Conservation (phyloP, 768 basidiomycete species). For the Lentinula edodes region DNA sequence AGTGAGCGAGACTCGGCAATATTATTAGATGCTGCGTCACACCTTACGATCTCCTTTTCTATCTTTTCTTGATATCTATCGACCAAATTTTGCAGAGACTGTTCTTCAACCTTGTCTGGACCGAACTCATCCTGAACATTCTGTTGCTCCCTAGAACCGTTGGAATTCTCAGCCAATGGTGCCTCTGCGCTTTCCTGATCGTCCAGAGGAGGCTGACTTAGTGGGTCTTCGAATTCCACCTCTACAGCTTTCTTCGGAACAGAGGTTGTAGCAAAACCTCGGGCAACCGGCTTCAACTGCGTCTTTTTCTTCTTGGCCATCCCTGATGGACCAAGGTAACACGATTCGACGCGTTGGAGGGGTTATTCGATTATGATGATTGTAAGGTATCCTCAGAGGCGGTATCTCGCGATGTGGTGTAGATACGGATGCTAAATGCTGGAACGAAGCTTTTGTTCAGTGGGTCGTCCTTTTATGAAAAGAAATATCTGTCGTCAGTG, state of each 20-base stretch:
- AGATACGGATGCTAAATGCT: neutral
- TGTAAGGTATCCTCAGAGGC: neutral
- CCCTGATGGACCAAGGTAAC: conserved; percentile 16
- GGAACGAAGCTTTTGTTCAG: neutral
- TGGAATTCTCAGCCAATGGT: neutral
- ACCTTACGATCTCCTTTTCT: conserved; percentile 72
- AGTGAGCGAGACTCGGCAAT: neutral
- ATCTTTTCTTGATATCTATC: conserved; percentile 84
- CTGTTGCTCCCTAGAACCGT: conserved; percentile 2
- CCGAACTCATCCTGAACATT: conserved; percentile 23
- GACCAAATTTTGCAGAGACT: conserved; percentile 62
- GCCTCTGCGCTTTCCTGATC: conserved; percentile 15
- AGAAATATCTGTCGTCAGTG: no score
- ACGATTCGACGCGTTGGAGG: neutral
- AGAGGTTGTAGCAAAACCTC: conserved; percentile 80
- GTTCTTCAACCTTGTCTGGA: conserved; percentile 41
- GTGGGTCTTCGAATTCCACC: conserved; percentile 16
- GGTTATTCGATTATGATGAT: neutral
- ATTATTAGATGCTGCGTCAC: neutral
- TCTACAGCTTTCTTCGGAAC: conserved; percentile 67
- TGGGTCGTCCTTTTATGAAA: neutral
- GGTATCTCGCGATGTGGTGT: neutral
- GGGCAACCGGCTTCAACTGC: conserved; percentile 64
- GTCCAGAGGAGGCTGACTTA: conserved; percentile 13
- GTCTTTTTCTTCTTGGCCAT: conserved; percentile 89